Evolutionary conservation across 192 early-diverging fungal species (phyloP).

Genomic region (Coemansia guatemalensis): DNA sequence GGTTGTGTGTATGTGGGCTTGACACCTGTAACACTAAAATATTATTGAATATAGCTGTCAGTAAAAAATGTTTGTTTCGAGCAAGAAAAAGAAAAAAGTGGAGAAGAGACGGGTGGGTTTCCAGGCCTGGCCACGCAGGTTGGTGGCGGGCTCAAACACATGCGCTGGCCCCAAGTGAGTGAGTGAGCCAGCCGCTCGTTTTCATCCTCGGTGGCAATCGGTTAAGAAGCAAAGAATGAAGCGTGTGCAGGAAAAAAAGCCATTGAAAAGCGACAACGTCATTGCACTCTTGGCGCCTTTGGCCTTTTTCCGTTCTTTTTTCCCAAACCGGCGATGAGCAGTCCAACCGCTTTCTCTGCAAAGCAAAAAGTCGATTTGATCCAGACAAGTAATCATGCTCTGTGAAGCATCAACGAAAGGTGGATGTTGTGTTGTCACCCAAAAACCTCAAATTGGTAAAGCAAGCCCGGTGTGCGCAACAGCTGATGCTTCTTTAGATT

Average conservation of each 20-base stretch:
- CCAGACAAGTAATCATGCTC: too few relatives aligned
- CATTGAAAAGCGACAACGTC: neutral
- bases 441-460: neutral
- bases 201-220: neutral
- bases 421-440: too few relatives aligned
- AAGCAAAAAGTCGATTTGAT: neutral
- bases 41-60: neutral
- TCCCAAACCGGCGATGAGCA: too few relatives aligned
- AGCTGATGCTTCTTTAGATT: neutral
- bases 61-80: too few relatives aligned
- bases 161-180: neutral
- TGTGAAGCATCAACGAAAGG: neutral
- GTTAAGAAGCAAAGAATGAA: neutral
- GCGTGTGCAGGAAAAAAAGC: neutral
- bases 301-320: neutral
- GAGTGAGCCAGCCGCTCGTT: neutral
- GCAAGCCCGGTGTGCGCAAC: neutral
- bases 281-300: neutral
- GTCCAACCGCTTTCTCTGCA: neutral
- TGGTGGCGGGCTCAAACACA: neutral
- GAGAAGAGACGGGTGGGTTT: neutral
- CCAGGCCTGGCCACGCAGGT: neutral
- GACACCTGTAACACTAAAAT: neutral
- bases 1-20: neutral
- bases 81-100: neutral